Base-by-base conservation (phyloP, 2,329 filamentous ascomycete species). In the Thermochaetoides dissita region DNA sequence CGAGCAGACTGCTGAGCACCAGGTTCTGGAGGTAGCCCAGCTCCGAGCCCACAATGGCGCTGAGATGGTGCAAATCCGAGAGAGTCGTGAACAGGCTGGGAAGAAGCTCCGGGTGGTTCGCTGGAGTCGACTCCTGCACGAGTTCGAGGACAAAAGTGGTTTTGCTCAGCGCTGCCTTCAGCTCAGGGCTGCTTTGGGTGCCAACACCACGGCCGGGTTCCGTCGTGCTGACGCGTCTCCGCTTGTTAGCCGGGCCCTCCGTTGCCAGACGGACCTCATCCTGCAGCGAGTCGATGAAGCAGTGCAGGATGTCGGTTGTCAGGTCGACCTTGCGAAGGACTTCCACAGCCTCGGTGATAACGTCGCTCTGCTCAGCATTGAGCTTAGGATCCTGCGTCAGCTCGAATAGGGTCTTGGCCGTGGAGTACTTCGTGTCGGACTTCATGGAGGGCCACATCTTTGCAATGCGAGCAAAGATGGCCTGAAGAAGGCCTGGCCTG, bases 21-120 rank as follows among this genome's bases (percentile, higher is more conserved):
- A 96, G 65, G 50, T 83, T 85, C 58, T 96, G 83, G 35, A 96
- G 68, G 63, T 96, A 96, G 10, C 87, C 85, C 47, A 95, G 72
- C 57, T 93, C 88, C 0, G 87, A 89, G 35, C 84, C 80, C 28
- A 88, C 77, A 44, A 89, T 76, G 28, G 78, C 74, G 57, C 84
- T 82, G 58, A 91, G 83, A 46, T 86, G 81, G 53, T 94, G 87
- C 24, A 98, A 71, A 55, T 94, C 84, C 6, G 81, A 80, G n/a
- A 98, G 72, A 1, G 84, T 74, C 43, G 81, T 79, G 63, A 96
- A 98, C 3, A 98, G 68, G 29, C 76, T 77, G 45, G 79, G 77
- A 6, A 94, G 70, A 34, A 98, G 68, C 54, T 84, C 76, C 0
- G 84, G 76, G 57, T 94, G 83, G 30, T 76, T 71, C 43, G 78